Conservation (phyloP, 345 rosid genomes). For the Melaleuca alternifolia region DNA sequence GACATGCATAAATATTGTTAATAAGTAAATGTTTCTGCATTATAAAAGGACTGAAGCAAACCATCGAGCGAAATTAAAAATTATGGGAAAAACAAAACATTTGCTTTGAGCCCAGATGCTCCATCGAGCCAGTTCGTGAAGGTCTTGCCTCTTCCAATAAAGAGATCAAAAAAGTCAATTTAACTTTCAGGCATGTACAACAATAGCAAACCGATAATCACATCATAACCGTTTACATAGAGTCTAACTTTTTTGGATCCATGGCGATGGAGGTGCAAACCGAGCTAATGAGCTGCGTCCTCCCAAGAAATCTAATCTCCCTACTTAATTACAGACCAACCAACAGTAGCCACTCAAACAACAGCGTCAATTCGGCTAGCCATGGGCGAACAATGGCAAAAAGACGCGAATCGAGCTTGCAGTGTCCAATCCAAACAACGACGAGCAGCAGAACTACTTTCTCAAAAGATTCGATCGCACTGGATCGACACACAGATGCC, state of each 20-base stretch:
- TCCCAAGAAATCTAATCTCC: background rate
- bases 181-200: background rate
- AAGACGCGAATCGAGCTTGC: background rate
- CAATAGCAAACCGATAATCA: background rate
- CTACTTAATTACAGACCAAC: background rate
- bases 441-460: background rate
- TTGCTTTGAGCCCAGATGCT: background rate
- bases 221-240: background rate
- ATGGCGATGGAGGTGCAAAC: background rate
- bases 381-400: background rate
- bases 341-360: background rate
- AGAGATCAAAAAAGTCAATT: background rate
- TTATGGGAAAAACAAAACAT: background rate
- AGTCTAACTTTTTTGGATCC: background rate
- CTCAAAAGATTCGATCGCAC: background rate
- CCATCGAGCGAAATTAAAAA: background rate
- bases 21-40: background rate
- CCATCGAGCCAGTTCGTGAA: background rate
- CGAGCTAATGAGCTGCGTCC: background rate
- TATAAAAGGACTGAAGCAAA: background rate
- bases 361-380: background rate
- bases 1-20: background rate
- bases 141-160: background rate
- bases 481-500: background rate
- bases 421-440: background rate